Base-by-base conservation (phyloP, 1,139 yeast species). In the Taphrina betulina region DNA sequence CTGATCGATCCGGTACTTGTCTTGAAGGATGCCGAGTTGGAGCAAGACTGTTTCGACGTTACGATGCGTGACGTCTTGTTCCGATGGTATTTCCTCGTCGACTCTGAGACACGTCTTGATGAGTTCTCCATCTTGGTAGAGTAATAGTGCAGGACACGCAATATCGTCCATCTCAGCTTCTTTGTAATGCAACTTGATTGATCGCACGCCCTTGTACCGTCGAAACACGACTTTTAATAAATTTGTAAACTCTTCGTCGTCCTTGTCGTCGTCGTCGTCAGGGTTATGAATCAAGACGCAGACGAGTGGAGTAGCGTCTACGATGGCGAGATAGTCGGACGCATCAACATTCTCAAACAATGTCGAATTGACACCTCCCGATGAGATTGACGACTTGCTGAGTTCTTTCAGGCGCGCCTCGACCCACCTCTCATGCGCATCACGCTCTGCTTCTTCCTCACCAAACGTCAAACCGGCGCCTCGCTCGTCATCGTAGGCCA, bases 141-240 rank as follows among this genome's bases (percentile, higher is more conserved):
- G 57, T 26, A 59, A 45, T 16, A 59, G 16, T 16, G 61, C 56
- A n/a, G 61, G 61, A 14, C 59, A 42, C 7, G 57, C 53, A 16
- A 43, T 46, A 23, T 19, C 20, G 37, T 58, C 60, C 22, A 59
- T 29, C 16, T 55, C 61, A 2, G 60, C 44, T 26, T 59, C 58
- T 8, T 16, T 31, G 35, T 37, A 40, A 16, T 19, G 34, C 45
- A 59, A 34, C 12, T 4, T 19, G 14, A 53, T 31, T 12, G 58
- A 54, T 17, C 23, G 34, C 22, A 50, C 20, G 38, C 50, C 29
- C 24, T 24, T n/a, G 33, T 59, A 45, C 23, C 36, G 28, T 31
- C 34, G 19, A 8, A 48, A 28, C 2, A 50, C 31, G 10, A 45
- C 43, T n/a, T 38, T 24, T 22, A 38, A n/a, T 5, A 33, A 10